phyloP scores from a whole-genome alignment of 106 monocot species.

The Agapanthus africanus region DNA sequence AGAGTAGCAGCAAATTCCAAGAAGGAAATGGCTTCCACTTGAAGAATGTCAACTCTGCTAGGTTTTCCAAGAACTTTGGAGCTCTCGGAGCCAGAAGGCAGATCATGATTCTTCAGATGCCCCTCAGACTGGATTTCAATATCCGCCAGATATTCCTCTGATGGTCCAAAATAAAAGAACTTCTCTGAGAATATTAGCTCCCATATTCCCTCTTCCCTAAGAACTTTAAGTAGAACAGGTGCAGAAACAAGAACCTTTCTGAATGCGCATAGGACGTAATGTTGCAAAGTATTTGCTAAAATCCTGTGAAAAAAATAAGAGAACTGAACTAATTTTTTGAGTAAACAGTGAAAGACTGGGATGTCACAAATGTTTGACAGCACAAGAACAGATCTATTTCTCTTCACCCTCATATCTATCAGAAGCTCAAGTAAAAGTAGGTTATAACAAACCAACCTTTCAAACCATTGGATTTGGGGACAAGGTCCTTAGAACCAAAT shows the following conservation, averaged over 20 bases:
- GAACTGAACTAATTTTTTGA: too few species aligned
- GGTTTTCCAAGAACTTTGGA: conserved; percentile 11
- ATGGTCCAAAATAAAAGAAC: conserved; percentile 79
- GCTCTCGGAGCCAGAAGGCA: conserved; percentile 14
- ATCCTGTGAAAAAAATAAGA: conserved; percentile 55
- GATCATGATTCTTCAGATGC: conserved; percentile 1
- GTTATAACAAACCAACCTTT: background rate
- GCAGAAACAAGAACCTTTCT: conserved; percentile 76
- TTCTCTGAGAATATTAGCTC: conserved; percentile 87
- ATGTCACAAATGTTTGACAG: background rate
- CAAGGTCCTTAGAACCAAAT: too few species aligned
- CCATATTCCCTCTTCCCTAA: conserved; percentile 93
- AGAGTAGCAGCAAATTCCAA: conserved; percentile 88
- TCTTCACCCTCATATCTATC: background rate
- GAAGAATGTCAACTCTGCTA: conserved; percentile 52
- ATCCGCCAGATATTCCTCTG: conserved; percentile 22
- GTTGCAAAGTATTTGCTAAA: conserved; percentile 70
- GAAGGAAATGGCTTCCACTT: conserved; percentile 86
- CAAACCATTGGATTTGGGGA: background rate
- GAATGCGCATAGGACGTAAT: conserved; percentile 69
- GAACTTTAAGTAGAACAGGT: conserved; percentile 69
- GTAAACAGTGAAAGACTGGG: background rate
- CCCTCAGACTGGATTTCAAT: conserved; percentile 6
- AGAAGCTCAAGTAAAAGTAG: background rate
- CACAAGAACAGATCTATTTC: background rate